Evolutionary conservation across 805 yeast genomes (phyloP).

Genomic region (Debaryomyces castellii): DNA sequence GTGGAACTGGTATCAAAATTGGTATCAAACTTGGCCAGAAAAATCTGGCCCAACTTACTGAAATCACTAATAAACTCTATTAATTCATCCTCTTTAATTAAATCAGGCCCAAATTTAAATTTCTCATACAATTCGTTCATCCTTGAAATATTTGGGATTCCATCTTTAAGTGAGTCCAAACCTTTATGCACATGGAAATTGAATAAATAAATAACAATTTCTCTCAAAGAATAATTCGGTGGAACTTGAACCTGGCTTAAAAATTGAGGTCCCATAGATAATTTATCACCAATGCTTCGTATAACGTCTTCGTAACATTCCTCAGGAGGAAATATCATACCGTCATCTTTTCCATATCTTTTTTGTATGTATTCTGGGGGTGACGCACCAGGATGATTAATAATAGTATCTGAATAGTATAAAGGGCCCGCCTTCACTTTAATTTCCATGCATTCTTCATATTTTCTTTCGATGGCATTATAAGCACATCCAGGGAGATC

Average conservation of each 20-base stretch:
- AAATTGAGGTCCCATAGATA: slow-evolving; percentile 48
- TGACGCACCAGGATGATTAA: slow-evolving; percentile 40
- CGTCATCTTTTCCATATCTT: slow-evolving; percentile 22
- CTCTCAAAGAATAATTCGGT: slow-evolving; percentile 39
- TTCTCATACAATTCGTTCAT: slow-evolving; percentile 59
- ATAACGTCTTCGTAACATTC: slow-evolving; percentile 52
- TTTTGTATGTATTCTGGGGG: slow-evolving; percentile 42
- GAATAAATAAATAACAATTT: slow-evolving; percentile 36
- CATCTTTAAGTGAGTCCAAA: slow-evolving; percentile 4
- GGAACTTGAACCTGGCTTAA: slow-evolving; percentile 38
- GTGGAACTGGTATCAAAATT: slow-evolving; percentile 4
- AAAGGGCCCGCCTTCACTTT: slow-evolving; percentile 37
- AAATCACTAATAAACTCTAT: slow-evolving; percentile 51
- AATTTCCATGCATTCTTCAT: slow-evolving; percentile 29
- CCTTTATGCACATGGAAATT: slow-evolving; percentile 9
- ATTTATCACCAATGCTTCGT: slow-evolving; percentile 57
- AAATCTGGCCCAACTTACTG: slow-evolving; percentile 16
- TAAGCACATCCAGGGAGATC: slow-evolving; percentile 42
- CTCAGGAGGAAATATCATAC: slow-evolving; percentile 24
- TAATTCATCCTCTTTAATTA: slow-evolving; percentile 60
- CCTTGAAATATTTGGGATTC: slow-evolving; percentile 12
- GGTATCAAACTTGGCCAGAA: slow-evolving; percentile 15
- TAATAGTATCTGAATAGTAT: slow-evolving; percentile 15
- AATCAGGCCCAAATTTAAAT: slow-evolving; percentile 62
- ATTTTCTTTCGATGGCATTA: slow-evolving; percentile 21